phyloP scores from a whole-genome alignment of 148 eudicot genomes.

The Arctostaphylos glauca region DNA sequence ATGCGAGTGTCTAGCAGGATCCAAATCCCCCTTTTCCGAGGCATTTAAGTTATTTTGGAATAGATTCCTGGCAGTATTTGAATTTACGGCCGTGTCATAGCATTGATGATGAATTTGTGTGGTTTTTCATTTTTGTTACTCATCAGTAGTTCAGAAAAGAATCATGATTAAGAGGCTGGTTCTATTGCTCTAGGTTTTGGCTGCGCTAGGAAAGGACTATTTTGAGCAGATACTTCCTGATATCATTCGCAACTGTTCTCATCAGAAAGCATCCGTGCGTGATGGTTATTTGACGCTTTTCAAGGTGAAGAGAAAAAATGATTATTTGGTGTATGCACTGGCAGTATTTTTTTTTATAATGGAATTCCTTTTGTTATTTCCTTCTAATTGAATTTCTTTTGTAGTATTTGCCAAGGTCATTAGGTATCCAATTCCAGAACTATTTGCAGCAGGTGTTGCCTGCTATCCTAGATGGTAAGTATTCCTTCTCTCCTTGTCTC shows the following conservation, averaged over 20 bases:
- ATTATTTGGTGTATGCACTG: background rate
- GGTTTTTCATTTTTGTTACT: background rate
- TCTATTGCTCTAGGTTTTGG: constrained; percentile 60
- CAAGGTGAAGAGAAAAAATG: constrained; percentile 47
- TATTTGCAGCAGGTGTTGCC: constrained; percentile 93
- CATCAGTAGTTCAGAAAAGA: background rate
- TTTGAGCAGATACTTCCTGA: constrained; percentile 92
- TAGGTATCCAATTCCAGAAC: constrained; percentile 92
- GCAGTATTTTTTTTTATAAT: background rate
- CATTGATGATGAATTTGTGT: background rate
- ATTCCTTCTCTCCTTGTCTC: background rate
- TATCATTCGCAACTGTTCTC: constrained; percentile 82
- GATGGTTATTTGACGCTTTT: constrained; percentile 92
- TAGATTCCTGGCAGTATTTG: background rate
- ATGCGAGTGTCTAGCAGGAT: too few relatives aligned
- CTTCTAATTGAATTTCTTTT: constrained; percentile 23
- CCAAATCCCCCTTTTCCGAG: too few relatives aligned
- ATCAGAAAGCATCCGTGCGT: constrained; percentile 88
- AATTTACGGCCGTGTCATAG: background rate
- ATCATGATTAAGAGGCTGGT: background rate
- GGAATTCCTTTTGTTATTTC: background rate
- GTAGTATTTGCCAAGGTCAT: constrained; percentile 88
- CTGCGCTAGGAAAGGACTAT: constrained; percentile 83
- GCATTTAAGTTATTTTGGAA: too few relatives aligned
- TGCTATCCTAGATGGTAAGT: constrained; percentile 89